Evolutionary conservation across 192 early-diverging fungal genomes (phyloP).

Genomic region (Coemansia sp.): DNA sequence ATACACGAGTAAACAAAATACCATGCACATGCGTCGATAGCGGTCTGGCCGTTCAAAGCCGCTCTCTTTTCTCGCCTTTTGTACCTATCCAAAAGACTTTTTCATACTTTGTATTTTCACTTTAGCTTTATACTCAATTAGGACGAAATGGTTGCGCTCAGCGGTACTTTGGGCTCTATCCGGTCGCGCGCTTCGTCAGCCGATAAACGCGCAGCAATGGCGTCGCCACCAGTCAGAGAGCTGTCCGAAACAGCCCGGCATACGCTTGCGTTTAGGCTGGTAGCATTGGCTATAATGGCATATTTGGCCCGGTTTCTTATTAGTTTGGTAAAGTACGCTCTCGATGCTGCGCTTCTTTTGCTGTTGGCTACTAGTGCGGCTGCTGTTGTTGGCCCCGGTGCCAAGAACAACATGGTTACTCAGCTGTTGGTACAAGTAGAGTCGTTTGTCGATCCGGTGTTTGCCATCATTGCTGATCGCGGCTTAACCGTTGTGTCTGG

Average conservation of each 20-base stretch:
- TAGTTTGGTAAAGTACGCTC: slow-evolving; percentile 30
- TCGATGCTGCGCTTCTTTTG: slow-evolving; percentile 29
- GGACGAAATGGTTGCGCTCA: not conserved
- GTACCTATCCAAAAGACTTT: not conserved
- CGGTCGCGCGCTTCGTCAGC: not conserved
- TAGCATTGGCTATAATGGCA: slow-evolving; percentile 19
- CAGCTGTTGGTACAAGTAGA: slow-evolving; percentile 33
- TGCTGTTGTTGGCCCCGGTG: slow-evolving; percentile 32
- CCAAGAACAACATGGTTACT: slow-evolving; percentile 24
- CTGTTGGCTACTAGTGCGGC: slow-evolving; percentile 21
- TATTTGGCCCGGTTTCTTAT: slow-evolving; percentile 24
- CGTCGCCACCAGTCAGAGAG: not conserved
- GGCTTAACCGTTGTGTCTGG: slow-evolving; percentile 16
- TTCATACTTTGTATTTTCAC: not conserved
- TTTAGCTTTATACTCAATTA: not conserved
- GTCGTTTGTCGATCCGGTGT: slow-evolving; percentile 37
- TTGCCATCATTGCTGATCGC: slow-evolving; percentile 29
- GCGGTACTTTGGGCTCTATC: not conserved
- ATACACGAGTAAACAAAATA: not conserved
- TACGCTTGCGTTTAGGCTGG: slow-evolving; percentile 31
- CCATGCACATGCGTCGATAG: not conserved
- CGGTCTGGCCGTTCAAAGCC: not conserved
- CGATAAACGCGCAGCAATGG: not conserved
- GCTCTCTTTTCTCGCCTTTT: not conserved
- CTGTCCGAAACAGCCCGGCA: slow-evolving; percentile 13